phyloP scores from a whole-genome alignment of 2,329 filamentous ascomycete species.

The Aphanocladium album region DNA sequence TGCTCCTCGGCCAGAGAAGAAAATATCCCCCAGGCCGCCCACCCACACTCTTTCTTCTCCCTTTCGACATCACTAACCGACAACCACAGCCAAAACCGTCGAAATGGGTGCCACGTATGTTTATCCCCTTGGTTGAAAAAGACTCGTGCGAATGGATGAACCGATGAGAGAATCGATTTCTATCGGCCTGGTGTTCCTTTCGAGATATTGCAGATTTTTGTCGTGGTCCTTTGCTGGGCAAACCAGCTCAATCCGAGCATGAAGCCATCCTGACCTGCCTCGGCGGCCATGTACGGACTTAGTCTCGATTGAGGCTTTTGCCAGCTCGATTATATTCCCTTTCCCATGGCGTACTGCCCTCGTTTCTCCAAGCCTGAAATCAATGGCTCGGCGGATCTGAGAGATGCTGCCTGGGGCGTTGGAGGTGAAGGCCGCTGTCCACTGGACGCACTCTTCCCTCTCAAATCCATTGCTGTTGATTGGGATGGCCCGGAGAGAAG shows the following conservation, averaged over 20 bases:
- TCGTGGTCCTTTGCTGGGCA: constrained; percentile 75
- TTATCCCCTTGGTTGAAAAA: constrained; percentile 30
- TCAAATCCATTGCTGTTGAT: constrained; percentile 65
- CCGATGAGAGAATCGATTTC: constrained; percentile 23
- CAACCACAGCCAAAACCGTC: constrained; percentile 33
- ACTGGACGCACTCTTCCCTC: constrained; percentile 69
- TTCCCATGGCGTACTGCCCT: constrained; percentile 53
- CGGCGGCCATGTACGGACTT: not conserved
- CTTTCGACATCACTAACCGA: constrained; percentile 34
- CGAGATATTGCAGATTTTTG: constrained; percentile 46
- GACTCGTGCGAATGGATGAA: constrained; percentile 24
- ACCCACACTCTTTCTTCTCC: constrained; percentile 4
- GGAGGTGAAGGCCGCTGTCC: constrained; percentile 47
- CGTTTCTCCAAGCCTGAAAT: constrained; percentile 40
- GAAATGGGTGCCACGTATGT: constrained; percentile 52
- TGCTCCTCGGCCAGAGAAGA: not conserved
- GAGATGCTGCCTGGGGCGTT: constrained; percentile 11
- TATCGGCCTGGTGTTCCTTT: constrained; percentile 36
- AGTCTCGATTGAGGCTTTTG: constrained; percentile 26
- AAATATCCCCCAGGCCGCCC: constrained; percentile 1
- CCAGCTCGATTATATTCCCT: constrained; percentile 69
- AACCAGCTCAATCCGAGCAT: constrained; percentile 18
- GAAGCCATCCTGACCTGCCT: not conserved
- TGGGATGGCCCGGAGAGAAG: not conserved
- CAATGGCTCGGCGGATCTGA: constrained; percentile 37